phyloP scores from a whole-genome alignment of 352 stramenopile species.

The Phytophthora meadii region DNA sequence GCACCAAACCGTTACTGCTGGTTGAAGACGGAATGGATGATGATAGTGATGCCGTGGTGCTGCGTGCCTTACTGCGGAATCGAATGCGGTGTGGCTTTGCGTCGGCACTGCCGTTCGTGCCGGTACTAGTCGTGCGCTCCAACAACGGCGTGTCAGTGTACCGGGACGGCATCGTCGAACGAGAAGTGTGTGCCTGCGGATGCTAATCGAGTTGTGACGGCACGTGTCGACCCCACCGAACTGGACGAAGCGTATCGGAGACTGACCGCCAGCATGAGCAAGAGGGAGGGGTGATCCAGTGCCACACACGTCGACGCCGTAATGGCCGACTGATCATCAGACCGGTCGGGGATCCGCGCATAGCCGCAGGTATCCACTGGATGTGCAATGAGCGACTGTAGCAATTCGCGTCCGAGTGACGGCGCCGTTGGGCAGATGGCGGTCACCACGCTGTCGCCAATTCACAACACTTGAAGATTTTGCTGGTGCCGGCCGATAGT shows the following conservation, averaged over 20 bases:
- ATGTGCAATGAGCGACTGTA: constrained; percentile 20
- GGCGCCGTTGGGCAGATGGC: constrained; percentile 12
- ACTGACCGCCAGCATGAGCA: constrained; percentile 13
- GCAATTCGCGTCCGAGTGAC: constrained; percentile 4
- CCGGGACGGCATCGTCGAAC: constrained; percentile 13
- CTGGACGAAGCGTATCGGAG: background rate
- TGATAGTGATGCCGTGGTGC: constrained; percentile 16
- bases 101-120: background rate
- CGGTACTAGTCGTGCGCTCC: constrained; percentile 10
- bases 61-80: constrained; percentile 24
- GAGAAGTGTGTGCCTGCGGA: background rate
- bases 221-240: constrained; percentile 10
- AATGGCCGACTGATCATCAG: background rate
- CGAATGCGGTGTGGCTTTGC: constrained; percentile 14
- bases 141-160: constrained; percentile 19
- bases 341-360: constrained; percentile 1
- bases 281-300: background rate
- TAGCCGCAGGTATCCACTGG: constrained; percentile 8
- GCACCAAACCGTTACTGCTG: constrained; percentile 6
- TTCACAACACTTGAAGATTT: constrained; percentile 5
- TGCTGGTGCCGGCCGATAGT: background rate
- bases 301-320: constrained; percentile 9
- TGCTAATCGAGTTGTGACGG: constrained; percentile 15
- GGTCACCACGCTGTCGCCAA: constrained; percentile 1
- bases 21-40: constrained; percentile 17